Conservation (phyloP, 2,329 filamentous ascomycete species). For the Aspergillus udagawae region DNA sequence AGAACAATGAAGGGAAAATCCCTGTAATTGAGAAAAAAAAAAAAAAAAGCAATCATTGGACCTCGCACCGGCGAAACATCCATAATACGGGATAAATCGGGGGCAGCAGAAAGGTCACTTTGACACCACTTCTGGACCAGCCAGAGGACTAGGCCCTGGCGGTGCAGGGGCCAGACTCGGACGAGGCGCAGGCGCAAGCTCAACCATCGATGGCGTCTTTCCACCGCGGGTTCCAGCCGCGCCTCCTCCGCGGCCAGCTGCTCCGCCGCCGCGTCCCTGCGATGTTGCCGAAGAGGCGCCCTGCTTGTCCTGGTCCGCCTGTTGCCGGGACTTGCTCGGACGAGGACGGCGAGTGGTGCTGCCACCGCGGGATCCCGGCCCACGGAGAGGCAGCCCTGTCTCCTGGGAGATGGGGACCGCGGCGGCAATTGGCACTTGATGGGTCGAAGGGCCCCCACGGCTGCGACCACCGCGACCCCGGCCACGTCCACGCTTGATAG, state of each 20-base stretch:
- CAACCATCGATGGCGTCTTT: constrained; percentile 26
- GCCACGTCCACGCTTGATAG: constrained; percentile 60
- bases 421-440: constrained; percentile 68
- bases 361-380: constrained; percentile 71
- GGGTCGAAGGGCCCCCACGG: constrained; percentile 58
- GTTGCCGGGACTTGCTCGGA: constrained; percentile 78
- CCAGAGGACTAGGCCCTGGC: constrained; percentile 17
- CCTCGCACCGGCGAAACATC: neutral
- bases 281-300: constrained; percentile 44
- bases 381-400: constrained; percentile 69
- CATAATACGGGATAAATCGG: neutral
- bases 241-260: constrained; percentile 23
- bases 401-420: constrained; percentile 89
- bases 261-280: constrained; percentile 26
- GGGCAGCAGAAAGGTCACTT: constrained; percentile 19
- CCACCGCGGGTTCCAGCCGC: constrained; percentile 23
- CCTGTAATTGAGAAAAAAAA: neutral
- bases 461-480: constrained; percentile 53
- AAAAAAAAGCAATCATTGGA: neutral
- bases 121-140: constrained; percentile 24
- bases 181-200: constrained; percentile 23
- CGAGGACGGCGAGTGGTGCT: constrained; percentile 74
- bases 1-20: neutral
- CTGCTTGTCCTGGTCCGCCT: constrained; percentile 75
- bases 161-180: constrained; percentile 22